Evolutionary conservation across 306 rosid species (phyloP).

Genomic region (Arachis hypogaea): DNA sequence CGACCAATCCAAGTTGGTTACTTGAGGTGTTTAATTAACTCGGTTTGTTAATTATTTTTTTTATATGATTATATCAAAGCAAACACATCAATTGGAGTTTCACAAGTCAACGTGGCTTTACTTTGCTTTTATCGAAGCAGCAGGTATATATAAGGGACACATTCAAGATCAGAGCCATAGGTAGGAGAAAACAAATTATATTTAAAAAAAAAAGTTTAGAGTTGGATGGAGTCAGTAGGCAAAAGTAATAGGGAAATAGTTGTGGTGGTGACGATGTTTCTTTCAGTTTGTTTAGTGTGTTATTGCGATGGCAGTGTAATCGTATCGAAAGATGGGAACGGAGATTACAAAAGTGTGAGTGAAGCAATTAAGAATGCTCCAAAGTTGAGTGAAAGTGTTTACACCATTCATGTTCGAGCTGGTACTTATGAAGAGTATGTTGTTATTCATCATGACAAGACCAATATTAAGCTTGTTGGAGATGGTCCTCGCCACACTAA

Average conservation of each 20-base stretch:
- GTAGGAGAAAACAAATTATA: too few relatives aligned
- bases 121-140: background rate
- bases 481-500: conserved; percentile 35
- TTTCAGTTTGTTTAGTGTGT: conserved; percentile 4
- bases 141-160: background rate
- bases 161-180: too few relatives aligned
- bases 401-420: conserved; percentile 36
- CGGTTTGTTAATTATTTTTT: too few relatives aligned
- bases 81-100: background rate
- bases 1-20: too few relatives aligned
- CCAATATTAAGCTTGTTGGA: conserved; percentile 40
- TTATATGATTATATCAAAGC: too few relatives aligned
- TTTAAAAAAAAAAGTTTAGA: background rate
- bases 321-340: conserved; percentile 44
- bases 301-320: background rate
- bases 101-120: conserved; percentile 9
- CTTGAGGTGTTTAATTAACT: too few relatives aligned
- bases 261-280: background rate
- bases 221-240: conserved; percentile 9
- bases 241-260: background rate
- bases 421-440: conserved; percentile 45
- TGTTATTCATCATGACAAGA: conserved; percentile 35
- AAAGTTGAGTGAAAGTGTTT: background rate
- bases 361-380: conserved; percentile 48
- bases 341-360: conserved; percentile 39